These are phyloP conservation scores for Penicillium sp. DNA, from an alignment of 2,329 filamentous ascomycete species.

Conservation along the genomic window DNA sequence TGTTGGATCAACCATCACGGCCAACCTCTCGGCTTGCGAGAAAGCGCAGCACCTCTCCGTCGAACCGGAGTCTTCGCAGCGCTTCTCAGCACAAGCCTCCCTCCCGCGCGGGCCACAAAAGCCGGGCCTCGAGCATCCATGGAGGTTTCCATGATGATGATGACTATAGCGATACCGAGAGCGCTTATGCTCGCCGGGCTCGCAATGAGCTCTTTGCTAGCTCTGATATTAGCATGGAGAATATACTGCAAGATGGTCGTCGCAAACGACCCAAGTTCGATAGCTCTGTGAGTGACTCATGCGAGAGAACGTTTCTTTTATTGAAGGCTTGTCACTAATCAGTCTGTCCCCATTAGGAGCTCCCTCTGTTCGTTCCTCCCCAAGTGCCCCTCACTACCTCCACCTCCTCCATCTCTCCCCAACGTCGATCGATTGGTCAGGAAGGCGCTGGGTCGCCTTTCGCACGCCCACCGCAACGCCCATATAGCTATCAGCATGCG, in stretches of 20 bases:
- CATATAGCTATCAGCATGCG: constrained; percentile 73
- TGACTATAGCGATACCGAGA: constrained; percentile 85
- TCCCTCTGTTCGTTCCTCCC: constrained; percentile 90
- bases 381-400: constrained; percentile 93
- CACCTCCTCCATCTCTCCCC: constrained; percentile 94
- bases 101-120: constrained; percentile 67
- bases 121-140: constrained; percentile 61
- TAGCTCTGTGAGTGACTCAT: constrained; percentile 76
- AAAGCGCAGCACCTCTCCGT: constrained; percentile 76
- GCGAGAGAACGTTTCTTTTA: background rate
- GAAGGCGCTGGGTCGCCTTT: constrained; percentile 69
- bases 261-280: constrained; percentile 93
- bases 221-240: constrained; percentile 96
- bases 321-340: constrained; percentile 11
- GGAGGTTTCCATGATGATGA: constrained; percentile 67
- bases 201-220: constrained; percentile 84
- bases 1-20: constrained; percentile 61
- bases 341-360: constrained; percentile 62
- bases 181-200: constrained; percentile 71
- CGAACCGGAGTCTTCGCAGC: constrained; percentile 71
- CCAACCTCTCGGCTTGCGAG: constrained; percentile 69
- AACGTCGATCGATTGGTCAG: constrained; percentile 74
- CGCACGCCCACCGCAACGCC: constrained; percentile 71
- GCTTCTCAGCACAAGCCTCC: constrained; percentile 72
- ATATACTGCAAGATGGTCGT: constrained; percentile 95